Evolutionary conservation across 2,329 filamentous ascomycete species (phyloP), one percentile per base, ranked within the genome.

Genomic region (Akanthomyces uredinophilus): DNA sequence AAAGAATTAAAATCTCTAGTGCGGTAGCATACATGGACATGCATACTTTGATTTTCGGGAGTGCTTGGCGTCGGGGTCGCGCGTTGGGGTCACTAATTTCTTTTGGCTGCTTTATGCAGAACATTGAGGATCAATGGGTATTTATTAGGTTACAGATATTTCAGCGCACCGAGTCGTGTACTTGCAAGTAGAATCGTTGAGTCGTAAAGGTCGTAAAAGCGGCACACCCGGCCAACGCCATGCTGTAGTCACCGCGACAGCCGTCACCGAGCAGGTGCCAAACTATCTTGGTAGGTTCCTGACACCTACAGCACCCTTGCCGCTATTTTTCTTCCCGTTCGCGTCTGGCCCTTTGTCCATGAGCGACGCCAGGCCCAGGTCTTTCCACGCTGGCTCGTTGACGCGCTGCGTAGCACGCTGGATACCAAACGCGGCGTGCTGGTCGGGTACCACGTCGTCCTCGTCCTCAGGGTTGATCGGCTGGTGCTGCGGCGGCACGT

Each of bases 381-480:
- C 91, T 71, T 88, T 88, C 91, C 91, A 96, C 8, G 86, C 87
- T 1, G 88, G 82, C 75, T 92, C 89, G 69, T 82, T 83, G 68
- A 80, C 81, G 66, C 83, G 83, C 76, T 92, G 88, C 18, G 90
- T 93, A 11, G 91, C 91, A 67, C 89, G 84, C 73, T 91, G 87
- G 69, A 96, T 95, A 44, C 91, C 91, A 72, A 95, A 95, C 0
- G 91, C 91, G 14, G 91, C 91, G 71, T 95, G 91, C 76, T 95
- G 91, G 74, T 95, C 90, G 0, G 91, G 91, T 5, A 95, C 91
- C 4, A 95, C 89, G 70, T 95, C 91, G 71, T 95, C 91, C 75
- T 95, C 90, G 72, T 95, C 91, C 74, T 95, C 91, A 0, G 91
- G 91, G 72, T 95, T 94, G 70, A 92, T 82, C 46, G 91, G 91